Evolutionary conservation across 108 stramenopile species (phyloP).

Genomic region (Stephanodiscus minutulus): DNA sequence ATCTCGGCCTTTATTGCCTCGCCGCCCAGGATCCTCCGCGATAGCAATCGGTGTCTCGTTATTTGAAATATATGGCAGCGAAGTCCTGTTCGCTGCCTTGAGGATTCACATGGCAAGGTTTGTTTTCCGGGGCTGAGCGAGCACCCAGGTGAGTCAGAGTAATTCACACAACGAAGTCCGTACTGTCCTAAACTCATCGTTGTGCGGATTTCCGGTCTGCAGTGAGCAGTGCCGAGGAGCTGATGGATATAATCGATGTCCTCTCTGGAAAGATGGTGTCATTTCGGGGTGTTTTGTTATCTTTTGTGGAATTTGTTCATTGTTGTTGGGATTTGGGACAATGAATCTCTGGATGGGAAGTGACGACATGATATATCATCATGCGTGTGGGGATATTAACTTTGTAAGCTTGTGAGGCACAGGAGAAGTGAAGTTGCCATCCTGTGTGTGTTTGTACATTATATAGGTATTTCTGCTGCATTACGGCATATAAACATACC

Average conservation of each 20-base stretch:
- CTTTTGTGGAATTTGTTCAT: no score
- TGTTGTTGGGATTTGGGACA: no score
- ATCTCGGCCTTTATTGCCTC: constrained; percentile 90
- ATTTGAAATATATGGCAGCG: constrained; percentile 98
- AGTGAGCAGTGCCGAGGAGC: constrained; percentile 69
- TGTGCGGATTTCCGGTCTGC: neutral
- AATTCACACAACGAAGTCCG: neutral
- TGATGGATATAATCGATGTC: constrained; percentile 91
- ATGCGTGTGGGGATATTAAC: no score
- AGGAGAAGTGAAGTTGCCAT: no score
- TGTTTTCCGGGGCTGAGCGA: constrained; percentile 93
- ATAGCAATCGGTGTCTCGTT: constrained; percentile 82
- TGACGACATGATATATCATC: no score
- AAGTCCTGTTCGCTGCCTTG: constrained; percentile 87
- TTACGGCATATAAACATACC: no score
- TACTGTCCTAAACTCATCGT: neutral
- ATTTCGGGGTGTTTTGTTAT: no score
- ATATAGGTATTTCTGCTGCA: no score
- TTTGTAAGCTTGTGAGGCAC: no score
- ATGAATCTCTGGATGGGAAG: no score
- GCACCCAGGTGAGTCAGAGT: constrained; percentile 41
- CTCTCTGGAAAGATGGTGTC: no score
- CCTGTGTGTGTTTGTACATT: no score
- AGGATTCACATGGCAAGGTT: constrained; percentile 94
- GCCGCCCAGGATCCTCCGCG: constrained; percentile 92